Evolutionary conservation across 1,284 basidiomycete genomes (phyloP), one percentile per base, ranked within the genome.

Genomic region (Schizophyllum amplum): DNA sequence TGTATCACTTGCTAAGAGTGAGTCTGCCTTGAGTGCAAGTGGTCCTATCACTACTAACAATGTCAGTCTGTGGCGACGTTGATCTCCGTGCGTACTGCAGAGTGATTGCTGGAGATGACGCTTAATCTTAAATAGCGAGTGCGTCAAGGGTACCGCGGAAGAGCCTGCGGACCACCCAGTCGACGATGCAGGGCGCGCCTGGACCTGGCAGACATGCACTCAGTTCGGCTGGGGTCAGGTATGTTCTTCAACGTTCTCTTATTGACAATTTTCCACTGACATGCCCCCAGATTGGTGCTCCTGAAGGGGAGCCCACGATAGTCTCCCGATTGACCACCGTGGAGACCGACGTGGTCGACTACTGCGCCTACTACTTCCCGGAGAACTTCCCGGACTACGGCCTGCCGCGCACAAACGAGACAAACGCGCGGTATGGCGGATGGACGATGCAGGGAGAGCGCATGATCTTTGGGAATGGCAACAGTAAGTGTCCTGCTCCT

Each of bases 401-500:
- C 73, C 73, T 9, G 68, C 71, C 1, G 62, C 63, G 0, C 75
- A 72, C 0, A 67, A 60, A 61, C 0, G 62, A 65, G 24, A 80
- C 79, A 7, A 80, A 87, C 64, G 56, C 26, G 1, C 69, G 67
- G 22, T 87, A 85, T 66, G 63, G 69, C 9, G 86, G 86, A 1
- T 88, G 85, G 83, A 69, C 81, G 63, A 75, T 84, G 21, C 70
- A 72, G 24, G 70, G 77, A 52, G 69, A 81, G 56, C 74, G 77
- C 21, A 69, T 88, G 1, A 86, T 87, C 75, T 85, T 86, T 62
- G 83, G 82, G 21, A 87, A 84, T 55, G 84, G 83, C 47, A 67
- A 73, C 49, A 78, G 84, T 86, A 63, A 60, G 82, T 75, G 17
- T 20, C 25, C 20, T 54, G 24, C 56, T 58, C 21, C 47, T 51